These are phyloP conservation scores for Calophaca sinica DNA, from an alignment of 306 rosid genomes.

Conservation along the genomic window DNA sequence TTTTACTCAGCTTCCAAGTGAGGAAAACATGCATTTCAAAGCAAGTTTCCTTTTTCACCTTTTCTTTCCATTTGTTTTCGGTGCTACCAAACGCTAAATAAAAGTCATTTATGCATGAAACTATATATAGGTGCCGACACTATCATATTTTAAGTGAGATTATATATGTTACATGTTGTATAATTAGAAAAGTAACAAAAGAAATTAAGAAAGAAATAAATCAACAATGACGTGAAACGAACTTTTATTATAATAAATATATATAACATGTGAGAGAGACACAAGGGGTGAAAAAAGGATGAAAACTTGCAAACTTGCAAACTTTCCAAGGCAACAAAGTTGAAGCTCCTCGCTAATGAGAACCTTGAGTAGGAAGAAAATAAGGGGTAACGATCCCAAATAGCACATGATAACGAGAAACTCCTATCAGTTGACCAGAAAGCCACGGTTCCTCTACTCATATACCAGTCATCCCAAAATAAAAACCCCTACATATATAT, in stretches of 20 bases:
- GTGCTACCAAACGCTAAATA: no score
- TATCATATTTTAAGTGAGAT: background rate
- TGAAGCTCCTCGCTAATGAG: background rate
- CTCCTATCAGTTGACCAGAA: background rate
- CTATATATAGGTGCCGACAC: no score
- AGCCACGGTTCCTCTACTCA: constrained; percentile 29
- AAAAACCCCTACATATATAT: background rate
- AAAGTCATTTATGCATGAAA: no score
- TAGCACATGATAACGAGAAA: no score
- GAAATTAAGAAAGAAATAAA: background rate
- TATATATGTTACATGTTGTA: background rate
- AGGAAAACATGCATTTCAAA: no score
- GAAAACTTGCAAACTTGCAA: constrained; percentile 30
- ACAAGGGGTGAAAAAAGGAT: constrained; percentile 4
- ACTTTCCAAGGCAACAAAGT: constrained; percentile 27
- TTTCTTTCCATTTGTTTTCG: no score
- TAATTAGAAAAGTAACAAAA: background rate
- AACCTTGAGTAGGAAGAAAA: background rate
- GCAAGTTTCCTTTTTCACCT: no score
- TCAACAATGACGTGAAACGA: background rate
- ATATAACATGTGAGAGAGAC: background rate
- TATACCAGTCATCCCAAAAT: background rate
- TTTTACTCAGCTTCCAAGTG: no score
- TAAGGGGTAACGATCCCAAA: background rate
- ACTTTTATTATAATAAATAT: constrained; percentile 24